Evolutionary conservation across 2,329 filamentous ascomycete genomes (phyloP), one percentile per base, ranked within the genome.

Genomic region (Juglanconis oblonga): DNA sequence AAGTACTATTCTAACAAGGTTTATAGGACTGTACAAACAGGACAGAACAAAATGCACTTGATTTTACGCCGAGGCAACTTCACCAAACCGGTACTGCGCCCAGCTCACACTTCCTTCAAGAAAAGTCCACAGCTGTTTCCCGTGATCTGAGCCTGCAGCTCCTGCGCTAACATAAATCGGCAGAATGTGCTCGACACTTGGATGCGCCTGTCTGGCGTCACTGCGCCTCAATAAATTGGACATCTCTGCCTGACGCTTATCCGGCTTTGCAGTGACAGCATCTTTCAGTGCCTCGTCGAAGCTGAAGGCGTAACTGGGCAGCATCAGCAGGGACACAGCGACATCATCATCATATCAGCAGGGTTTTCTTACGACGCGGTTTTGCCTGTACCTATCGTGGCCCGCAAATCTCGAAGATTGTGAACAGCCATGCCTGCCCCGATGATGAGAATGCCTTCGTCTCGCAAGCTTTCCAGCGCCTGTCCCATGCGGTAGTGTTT

Each of bases 121-220:
- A 9, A 52, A 9, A 17, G 55, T 47, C 55, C 55, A 58, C 8
- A 50, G 40, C 48, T 52, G 49, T 31, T 58, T 51, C 9, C 55
- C 31, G 11, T 36, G 31, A 36, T 67, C 65, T 36, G 52, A 54
- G 47, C 79, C 81, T 1, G 80, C 82, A 52, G 84, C 82, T 1
- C 83, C 84, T 2, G 82, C 81, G 13, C 75, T 80, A 59, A 88
- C 75, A 68, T 86, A 76, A 24, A 88, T 77, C 0, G 86, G 86
- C 59, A 87, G 68, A 50, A 88, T 70, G 73, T 88, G 86, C 48
- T 88, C 86, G 64, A 86, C 81, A 2, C 74, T 79, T n/a, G 86
- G 86, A 75, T 89, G 86, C 9, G 86, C 85, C 67, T 81, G 76
- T 62, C 82, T 79, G 1, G 83, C 83, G 76, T 87, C 84, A 1